Percentiles rank a stretch among this genome's conserved stretches.
phyloP scores from a whole-genome alignment of 352 stramenopile genomes.

The Pythium plurisporium region DNA sequence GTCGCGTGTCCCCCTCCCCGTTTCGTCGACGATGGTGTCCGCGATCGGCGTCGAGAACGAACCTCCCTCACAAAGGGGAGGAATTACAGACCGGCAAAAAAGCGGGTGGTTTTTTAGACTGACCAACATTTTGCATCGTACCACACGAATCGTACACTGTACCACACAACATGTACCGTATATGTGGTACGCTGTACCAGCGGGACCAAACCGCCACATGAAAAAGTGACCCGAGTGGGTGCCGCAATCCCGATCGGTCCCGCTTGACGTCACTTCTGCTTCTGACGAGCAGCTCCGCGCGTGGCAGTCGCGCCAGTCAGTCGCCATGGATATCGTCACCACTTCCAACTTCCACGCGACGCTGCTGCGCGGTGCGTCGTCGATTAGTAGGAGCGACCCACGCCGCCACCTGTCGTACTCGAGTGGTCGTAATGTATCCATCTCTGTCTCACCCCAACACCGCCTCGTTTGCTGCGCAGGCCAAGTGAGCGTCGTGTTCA shows the following conservation, averaged over 20 bases:
- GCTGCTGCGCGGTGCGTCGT: slow-evolving; percentile 65
- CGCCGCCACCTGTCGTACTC: too few species aligned
- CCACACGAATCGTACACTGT: slow-evolving; percentile 14
- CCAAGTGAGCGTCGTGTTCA: slow-evolving; percentile 74
- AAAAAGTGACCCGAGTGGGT: too few species aligned
- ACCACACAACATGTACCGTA: background rate
- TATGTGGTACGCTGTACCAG: slow-evolving; percentile 14
- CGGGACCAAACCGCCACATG: too few species aligned
- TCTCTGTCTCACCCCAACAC: slow-evolving; percentile 8
- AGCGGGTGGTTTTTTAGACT: slow-evolving; percentile 22
- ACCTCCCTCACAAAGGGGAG: slow-evolving; percentile 11
- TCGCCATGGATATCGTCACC: slow-evolving; percentile 78
- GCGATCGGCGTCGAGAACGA: slow-evolving; percentile 15
- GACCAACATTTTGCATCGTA: slow-evolving; percentile 15
- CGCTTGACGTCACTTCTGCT: too few species aligned
- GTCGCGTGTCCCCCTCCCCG: background rate
- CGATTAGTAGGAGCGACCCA: too few species aligned
- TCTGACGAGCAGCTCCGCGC: too few species aligned
- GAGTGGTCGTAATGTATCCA: slow-evolving; percentile 7
- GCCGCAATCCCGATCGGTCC: too few species aligned
- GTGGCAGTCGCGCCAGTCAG: background rate
- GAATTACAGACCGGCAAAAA: slow-evolving; percentile 11
- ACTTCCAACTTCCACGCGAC: slow-evolving; percentile 89
- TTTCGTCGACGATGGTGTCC: background rate
- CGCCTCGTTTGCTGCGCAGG: slow-evolving; percentile 26